Evolutionary conservation across 2,329 filamentous ascomycete species (phyloP).

Genomic region (Colletotrichum gigasporum): DNA sequence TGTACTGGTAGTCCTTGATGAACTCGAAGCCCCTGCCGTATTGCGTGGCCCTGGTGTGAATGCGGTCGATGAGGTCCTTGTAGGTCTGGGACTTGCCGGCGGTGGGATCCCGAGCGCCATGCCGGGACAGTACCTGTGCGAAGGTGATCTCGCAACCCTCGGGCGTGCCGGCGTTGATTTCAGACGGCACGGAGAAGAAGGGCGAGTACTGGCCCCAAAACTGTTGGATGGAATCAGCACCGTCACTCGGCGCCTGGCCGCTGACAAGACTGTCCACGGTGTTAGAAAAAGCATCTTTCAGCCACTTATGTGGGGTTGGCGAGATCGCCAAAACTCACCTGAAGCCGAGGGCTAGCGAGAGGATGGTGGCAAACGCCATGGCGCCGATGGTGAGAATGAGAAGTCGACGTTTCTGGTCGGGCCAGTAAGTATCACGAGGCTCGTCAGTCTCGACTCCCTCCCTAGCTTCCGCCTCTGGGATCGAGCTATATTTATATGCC

Average conservation of each 20-base stretch:
- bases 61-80: conserved; percentile 68
- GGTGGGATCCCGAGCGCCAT: conserved; percentile 87
- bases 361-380: conserved; percentile 30
- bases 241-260: conserved; percentile 18
- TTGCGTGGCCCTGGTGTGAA: conserved; percentile 65
- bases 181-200: conserved; percentile 79
- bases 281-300: background rate
- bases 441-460: conserved; percentile 25
- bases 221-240: conserved; percentile 58
- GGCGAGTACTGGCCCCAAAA: conserved; percentile 91
- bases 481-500: conserved; percentile 41
- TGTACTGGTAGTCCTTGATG: conserved; percentile 76
- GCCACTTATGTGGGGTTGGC: background rate
- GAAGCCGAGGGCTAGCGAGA: conserved; percentile 14
- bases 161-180: conserved; percentile 69
- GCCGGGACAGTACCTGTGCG: conserved; percentile 82
- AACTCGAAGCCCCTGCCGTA: conserved; percentile 76
- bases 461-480: conserved; percentile 33
- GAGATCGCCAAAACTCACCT: background rate
- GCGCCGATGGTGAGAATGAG: conserved; percentile 34
- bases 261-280: conserved; percentile 24
- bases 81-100: conserved; percentile 72
- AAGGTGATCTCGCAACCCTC: conserved; percentile 79
- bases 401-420: conserved; percentile 32
- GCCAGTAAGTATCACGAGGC: conserved; percentile 12